Evolutionary conservation across 129 eudicot genomes (phyloP), one percentile per base, ranked within the genome.

Genomic region (Artemisia tridentata): DNA sequence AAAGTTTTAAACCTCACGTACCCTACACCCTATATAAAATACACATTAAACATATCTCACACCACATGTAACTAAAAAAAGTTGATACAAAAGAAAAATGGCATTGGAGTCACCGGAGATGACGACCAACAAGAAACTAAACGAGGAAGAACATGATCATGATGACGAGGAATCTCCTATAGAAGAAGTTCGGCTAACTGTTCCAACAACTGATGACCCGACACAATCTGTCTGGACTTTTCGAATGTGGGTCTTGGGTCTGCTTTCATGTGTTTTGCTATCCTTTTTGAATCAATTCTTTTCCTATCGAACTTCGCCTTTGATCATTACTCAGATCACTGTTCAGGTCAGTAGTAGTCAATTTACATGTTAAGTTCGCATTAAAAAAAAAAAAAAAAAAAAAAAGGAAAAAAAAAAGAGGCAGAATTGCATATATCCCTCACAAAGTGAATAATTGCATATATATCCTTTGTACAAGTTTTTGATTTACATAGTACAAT

Each of bases 241-340:
- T 54, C 83, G 97, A 27, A 86, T 88, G 90, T 88, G 92, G 97
- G 62, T 91, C 13, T 67, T 91, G 23, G 97, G 97, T 16, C 13
- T 86, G 0, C 0, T 80, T 16, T 88, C 96, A 0, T 91, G 97
- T 68, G 70, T 80, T 20, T 48, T 88, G 20, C 80, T 91, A n/a
- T 91, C 97, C 1, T 88, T 88, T 46, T 76, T 88, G 4, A 86
- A 88, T 83, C 86, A 82, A 17, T 88, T 91, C 81, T 88, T 91
- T 69, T 65, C 88, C 3, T 86, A 88, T 84, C 78, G 88, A 7
- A 63, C 48, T 6, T 88, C 90, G 58, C 85, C 96, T 4, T 76
- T 91, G 21, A n/a, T 72, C 8, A 80, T 91, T 3, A 77, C 90
- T 11, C 86, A 78, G 82, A 76, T 88, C 29, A 74, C 92, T 11